Evolutionary conservation across 495 filamentous ascomycete species (phyloP).

Genomic region (Penicillium canariense): DNA sequence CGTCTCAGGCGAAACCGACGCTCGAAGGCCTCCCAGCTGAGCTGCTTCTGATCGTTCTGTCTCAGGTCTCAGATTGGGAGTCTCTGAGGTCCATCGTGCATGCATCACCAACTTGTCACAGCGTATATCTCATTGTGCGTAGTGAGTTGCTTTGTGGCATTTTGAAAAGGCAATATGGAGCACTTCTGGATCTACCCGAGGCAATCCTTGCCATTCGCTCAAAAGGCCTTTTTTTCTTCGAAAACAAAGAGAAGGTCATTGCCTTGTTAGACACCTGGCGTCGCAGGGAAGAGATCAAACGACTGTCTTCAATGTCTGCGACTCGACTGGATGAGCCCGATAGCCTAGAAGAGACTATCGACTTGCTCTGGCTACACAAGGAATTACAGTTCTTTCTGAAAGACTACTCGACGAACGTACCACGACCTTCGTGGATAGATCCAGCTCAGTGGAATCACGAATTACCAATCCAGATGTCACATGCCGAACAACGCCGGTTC

Average conservation of each 20-base stretch:
- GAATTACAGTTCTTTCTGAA: constrained; percentile 13
- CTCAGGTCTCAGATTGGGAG: constrained; percentile 4
- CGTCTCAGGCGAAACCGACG: constrained; percentile 18
- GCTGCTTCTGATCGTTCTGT: constrained; percentile 22
- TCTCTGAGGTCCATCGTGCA: constrained; percentile 20
- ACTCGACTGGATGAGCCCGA: no score
- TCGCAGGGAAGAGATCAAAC: constrained; percentile 14
- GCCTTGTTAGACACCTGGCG: constrained; percentile 20
- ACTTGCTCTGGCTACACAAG: constrained; percentile 17
- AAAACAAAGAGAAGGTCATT: constrained; percentile 10
- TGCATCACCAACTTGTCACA: constrained; percentile 20
- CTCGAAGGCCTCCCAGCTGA: constrained; percentile 25
- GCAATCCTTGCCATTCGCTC: constrained; percentile 19
- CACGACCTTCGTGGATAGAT: constrained; percentile 13
- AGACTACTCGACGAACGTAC: constrained; percentile 14
- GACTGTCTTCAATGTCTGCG: not conserved
- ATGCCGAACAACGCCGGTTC: constrained; percentile 11
- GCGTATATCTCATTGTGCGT: constrained; percentile 18
- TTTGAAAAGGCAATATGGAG: constrained; percentile 11
- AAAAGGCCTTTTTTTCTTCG: constrained; percentile 1
- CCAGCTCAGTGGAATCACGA: constrained; percentile 6
- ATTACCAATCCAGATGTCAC: constrained; percentile 7
- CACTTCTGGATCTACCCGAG: constrained; percentile 13
- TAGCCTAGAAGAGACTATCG: constrained; percentile 5
- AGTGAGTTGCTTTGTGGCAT: constrained; percentile 9